Evolutionary conservation across 208 protist species (phyloP), one percentile per base, ranked within the genome.

Genomic region (Porcisia hertigi): DNA sequence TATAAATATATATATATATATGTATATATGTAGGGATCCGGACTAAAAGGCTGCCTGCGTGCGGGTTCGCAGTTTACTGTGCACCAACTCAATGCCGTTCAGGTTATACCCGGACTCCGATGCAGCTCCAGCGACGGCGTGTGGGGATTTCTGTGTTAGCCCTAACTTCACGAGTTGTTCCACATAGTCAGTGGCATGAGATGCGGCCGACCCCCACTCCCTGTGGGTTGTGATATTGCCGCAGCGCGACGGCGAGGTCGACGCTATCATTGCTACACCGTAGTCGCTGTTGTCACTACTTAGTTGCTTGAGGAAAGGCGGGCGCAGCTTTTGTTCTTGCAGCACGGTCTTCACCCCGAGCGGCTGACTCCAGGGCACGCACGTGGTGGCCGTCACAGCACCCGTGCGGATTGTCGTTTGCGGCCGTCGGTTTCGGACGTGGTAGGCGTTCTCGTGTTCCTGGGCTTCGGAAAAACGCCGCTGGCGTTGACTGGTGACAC

Each of bases 41-140:
- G 2, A 23, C 47, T 41, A 67, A 20, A 2, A n/a, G 41, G 9
- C 62, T 18, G 34, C 11, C 55, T n/a, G 49, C 23, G n/a, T 9
- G 43, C 57, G 69, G 4, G 76, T 80, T 69, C 76, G 70, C 55
- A 80, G 59, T 7, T 64, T 66, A n/a, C 20, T 5, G 63, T 80
- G 58, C 39, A 80, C 76, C 52, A 75, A 60, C 76, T 80, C 62
- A 43, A 71, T 64, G 2, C 70, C 76, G 18, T 80, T 55, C 20
- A 60, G 62, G 49, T 64, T 80, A 30, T 60, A 62, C 54, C 71
- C 69, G 14, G 23, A 20, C n/a, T 43, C 39, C 47, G 47, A 41
- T 36, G 25, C 16, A 20, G 25, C 65, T 36, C 5, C 55, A 25
- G 1, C 30, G 65, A 43, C 4, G 47, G 47, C 6, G 25, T 25